Evolutionary conservation across 805 yeast species (phyloP).

Genomic region (Lachancea waltii): DNA sequence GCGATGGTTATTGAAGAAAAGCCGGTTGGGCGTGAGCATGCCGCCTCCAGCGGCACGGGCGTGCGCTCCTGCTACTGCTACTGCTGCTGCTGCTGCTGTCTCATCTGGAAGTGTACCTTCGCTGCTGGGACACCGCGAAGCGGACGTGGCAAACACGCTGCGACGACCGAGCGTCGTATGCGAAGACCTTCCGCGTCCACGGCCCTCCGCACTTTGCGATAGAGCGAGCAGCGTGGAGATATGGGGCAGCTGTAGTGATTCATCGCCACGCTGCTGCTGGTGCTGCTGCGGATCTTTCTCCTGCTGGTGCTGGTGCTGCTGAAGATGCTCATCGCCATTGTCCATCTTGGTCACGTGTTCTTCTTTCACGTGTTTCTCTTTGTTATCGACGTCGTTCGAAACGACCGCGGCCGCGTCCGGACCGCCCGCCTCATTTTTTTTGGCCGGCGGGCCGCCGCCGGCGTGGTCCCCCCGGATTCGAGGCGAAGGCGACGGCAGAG

Average conservation of each 20-base stretch:
- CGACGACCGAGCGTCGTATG: conserved; percentile 16
- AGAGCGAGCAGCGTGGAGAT: conserved; percentile 7
- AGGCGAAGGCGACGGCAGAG: conserved; percentile 9
- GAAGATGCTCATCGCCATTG: too few species aligned
- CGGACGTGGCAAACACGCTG: conserved; percentile 16
- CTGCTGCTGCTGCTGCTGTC: conserved; percentile 2
- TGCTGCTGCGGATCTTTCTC: background rate
- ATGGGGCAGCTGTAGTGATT: conserved; percentile 5
- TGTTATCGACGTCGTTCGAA: too few species aligned
- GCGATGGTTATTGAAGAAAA: conserved; percentile 21
- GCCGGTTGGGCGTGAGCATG: conserved; percentile 21
- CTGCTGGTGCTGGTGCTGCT: too few species aligned
- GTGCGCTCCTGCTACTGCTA: background rate
- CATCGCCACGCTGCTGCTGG: conserved; percentile 1
- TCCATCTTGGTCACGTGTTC: background rate
- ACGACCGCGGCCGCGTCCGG: conserved; percentile 8
- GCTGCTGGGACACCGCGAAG: conserved; percentile 12
- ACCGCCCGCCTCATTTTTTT: conserved; percentile 7
- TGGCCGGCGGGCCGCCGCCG: conserved; percentile 14
- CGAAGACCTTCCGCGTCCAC: conserved; percentile 12
- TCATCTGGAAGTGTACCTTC: background rate
- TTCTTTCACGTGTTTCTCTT: too few species aligned
- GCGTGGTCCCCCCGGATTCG: conserved; percentile 10
- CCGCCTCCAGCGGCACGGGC: too few species aligned
- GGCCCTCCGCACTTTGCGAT: conserved; percentile 3